These are phyloP conservation scores for Xylaria sp. DNA, from an alignment of 2,329 filamentous ascomycete genomes.

Conservation along the genomic window DNA sequence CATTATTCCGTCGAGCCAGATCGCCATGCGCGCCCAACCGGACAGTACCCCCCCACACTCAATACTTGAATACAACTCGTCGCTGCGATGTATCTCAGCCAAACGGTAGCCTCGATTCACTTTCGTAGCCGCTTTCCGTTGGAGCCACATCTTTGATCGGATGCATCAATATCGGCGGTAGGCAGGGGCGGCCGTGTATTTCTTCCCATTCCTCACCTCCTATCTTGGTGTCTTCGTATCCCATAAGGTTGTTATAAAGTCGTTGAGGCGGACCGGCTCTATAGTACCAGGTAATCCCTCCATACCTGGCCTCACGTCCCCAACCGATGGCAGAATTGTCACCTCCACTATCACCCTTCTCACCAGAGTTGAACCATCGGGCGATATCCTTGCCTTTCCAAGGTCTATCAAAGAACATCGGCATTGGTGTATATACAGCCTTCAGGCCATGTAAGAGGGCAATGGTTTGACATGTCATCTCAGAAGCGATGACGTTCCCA, in stretches of 20 bases:
- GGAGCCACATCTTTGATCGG: constrained; percentile 69
- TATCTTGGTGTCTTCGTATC: constrained; percentile 65
- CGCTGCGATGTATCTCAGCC: constrained; percentile 29
- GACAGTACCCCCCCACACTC: constrained; percentile 5
- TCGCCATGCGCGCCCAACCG: neutral
- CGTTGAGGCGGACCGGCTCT: constrained; percentile 67
- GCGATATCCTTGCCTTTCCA: constrained; percentile 69
- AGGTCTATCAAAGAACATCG: constrained; percentile 81
- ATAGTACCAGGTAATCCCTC: constrained; percentile 72
- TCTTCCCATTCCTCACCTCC: constrained; percentile 68
- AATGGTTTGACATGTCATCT: constrained; percentile 81
- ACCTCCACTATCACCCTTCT: constrained; percentile 64
- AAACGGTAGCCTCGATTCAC: constrained; percentile 56
- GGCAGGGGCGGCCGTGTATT: constrained; percentile 65
- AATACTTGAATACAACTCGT: constrained; percentile 1
- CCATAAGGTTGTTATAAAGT: constrained; percentile 73
- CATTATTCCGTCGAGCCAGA: constrained; percentile 22
- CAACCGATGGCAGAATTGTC: constrained; percentile 68
- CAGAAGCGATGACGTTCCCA: constrained; percentile 80
- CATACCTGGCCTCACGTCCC: constrained; percentile 67
- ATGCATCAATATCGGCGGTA: constrained; percentile 69
- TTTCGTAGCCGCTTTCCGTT: constrained; percentile 58
- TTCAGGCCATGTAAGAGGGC: constrained; percentile 83
- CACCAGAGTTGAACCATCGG: constrained; percentile 70
- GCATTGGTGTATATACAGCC: constrained; percentile 81